These are phyloP conservation scores for Abrus precatorius DNA, from an alignment of 306 rosid genomes.

Conservation along the genomic window DNA sequence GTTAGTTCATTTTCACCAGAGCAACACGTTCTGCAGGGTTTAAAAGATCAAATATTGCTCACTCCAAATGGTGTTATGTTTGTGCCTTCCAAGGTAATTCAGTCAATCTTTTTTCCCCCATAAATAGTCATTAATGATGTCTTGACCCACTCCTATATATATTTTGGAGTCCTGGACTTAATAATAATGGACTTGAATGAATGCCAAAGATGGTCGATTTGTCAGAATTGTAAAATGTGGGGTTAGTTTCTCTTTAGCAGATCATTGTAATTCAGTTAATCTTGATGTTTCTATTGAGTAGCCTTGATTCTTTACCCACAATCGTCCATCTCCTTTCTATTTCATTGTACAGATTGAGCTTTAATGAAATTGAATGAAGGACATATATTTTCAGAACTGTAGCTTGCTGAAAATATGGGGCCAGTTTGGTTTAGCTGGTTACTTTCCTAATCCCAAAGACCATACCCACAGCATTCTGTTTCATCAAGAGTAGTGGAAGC, in stretches of 20 bases:
- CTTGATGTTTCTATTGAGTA: slow-evolving; percentile 11
- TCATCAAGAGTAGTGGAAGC: slow-evolving; percentile 32
- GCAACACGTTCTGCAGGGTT: slow-evolving; percentile 60
- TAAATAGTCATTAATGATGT: background rate
- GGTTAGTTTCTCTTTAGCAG: slow-evolving; percentile 21
- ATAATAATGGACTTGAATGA: background rate
- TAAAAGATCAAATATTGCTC: slow-evolving; percentile 79
- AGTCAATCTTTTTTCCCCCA: slow-evolving; percentile 6
- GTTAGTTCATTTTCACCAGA: slow-evolving; percentile 83
- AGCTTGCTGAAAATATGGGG: slow-evolving; percentile 4
- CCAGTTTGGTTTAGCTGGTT: background rate
- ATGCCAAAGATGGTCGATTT: background rate
- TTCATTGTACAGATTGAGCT: background rate
- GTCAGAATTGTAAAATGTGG: background rate
- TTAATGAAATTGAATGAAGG: slow-evolving; percentile 33
- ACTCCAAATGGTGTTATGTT: slow-evolving; percentile 97
- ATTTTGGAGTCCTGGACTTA: slow-evolving; percentile 16
- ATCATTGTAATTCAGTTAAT: slow-evolving; percentile 42
- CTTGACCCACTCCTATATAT: background rate
- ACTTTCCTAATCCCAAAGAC: slow-evolving; percentile 9
- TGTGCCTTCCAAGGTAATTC: slow-evolving; percentile 80
- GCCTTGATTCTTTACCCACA: background rate
- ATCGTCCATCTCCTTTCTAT: slow-evolving; percentile 25
- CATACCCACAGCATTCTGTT: slow-evolving; percentile 9
- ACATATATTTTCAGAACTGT: slow-evolving; percentile 5